Evolutionary conservation across 129 eudicot species (phyloP), one percentile per base, ranked within the genome.

Genomic region (Flaveria brownii): DNA sequence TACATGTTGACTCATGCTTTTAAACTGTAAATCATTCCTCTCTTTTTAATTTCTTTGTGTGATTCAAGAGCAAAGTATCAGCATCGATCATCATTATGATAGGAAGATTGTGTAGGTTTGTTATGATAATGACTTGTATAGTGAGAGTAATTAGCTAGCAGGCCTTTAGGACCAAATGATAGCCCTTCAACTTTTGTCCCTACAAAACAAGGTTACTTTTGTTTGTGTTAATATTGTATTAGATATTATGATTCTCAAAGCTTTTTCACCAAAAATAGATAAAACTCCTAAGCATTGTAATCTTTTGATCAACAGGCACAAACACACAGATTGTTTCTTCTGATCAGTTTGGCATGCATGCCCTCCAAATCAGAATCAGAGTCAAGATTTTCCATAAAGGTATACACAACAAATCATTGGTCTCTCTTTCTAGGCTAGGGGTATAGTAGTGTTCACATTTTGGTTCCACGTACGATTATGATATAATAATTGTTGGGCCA

Each of bases 141-240:
- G 73, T 59, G 68, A 55, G 84, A 66, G 79, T 59, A 43, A 73
- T 73, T 73, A 73, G 84, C 62, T 73, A 79, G 67, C 84, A 39
- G 22, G 22, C 22, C 22, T 20, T 20, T 20, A 20, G 84, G 59
- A 54, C 69, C 83, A 42, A 73, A 41, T 56, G 26, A 73, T 73
- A 59, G 20, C 49, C 22, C 22, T 20, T 20, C 22, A 20, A 20
- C 22, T 20, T 20, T 20, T 20, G 54, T 52, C 73, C 52, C 83
- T 41, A 60, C 83, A 41, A 70, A 80, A 42, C 70, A 73, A 80
- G 83, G 83, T 80, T 66, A 26, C 26, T 57, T 49, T 30, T 51
- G 11, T 16, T 12, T 60, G 45, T 57, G 28, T 26, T 26, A 20
- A 20, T 20, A 26, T 26, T 26, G 28, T 69, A 17, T 54, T 50